Base-by-base conservation (phyloP, 2,329 filamentous ascomycete genomes). In the Neocatenulostroma microsporum region DNA sequence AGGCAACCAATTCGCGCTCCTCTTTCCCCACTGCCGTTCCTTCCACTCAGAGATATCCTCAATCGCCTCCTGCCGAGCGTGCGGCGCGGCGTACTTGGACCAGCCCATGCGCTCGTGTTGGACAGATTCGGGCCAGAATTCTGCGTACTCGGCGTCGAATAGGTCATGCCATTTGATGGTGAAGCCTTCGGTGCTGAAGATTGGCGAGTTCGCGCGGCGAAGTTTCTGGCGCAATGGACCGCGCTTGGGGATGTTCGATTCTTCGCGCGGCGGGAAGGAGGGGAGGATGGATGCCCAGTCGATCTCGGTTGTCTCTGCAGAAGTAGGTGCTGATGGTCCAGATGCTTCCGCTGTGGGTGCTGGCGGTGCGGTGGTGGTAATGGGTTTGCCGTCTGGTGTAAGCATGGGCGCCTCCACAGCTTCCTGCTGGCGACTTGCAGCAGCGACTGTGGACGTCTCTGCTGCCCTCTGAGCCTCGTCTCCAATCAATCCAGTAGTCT, bases 101-200 rank as follows among this genome's bases (percentile, higher is more conserved):
- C 53, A 40, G 34, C 54, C 55, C 46, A 60, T 53, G 8, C 36
- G 42, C 25, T 47, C 45, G 36, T 62, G 60, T 17, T 42, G 19
- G 12, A 63, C 52, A 2, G 34, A 42, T 6, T 38, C 32, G 3
- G 60, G 60, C 60, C 60, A 63, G 12, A 33, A 33, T 19, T 50
- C 46, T 6, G 59, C 60, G 37, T 48, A 61, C 30, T 62, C 57
- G n/a, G 55, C 52, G 41, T 63, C 60, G 14, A 60, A 41, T 2
- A 52, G 37, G 43, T 62, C 54, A n/a, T 50, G 44, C 60, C 60
- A 63, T 32, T 53, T 43, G 31, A 63, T 46, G 6, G 34, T 49
- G 8, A 60, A 45, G 30, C 55, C 55, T 26, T 56, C 41, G 18
- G 42, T 40, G 19, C 41, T 45, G 41, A 51, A 56, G 15, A 47